These are phyloP conservation scores for Saccharomycopsis sp. DNA, from an alignment of 805 yeast genomes.

Conservation along the genomic window DNA sequence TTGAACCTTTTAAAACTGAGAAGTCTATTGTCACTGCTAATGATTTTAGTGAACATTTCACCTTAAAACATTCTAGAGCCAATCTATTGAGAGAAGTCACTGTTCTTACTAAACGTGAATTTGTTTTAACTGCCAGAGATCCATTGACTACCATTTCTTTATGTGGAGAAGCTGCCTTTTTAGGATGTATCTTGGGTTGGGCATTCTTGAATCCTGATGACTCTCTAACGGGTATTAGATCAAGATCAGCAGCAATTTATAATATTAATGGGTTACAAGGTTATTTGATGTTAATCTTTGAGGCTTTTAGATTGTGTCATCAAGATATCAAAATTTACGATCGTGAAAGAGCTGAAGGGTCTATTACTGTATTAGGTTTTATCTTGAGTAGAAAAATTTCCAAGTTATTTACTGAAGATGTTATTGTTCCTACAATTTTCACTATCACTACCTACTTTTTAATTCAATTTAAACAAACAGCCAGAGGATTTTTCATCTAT, in stretches of 20 bases:
- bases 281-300: conserved; percentile 45
- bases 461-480: conserved; percentile 53
- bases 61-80: conserved; percentile 21
- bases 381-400: conserved; percentile 55
- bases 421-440: conserved; percentile 49
- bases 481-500: conserved; percentile 48
- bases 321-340: conserved; percentile 46
- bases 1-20: too few species aligned
- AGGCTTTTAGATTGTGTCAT: conserved; percentile 45
- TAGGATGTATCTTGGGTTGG: conserved; percentile 68
- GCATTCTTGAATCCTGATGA: conserved; percentile 56
- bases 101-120: conserved; percentile 35
- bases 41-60: too few species aligned
- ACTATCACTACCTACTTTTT: conserved; percentile 60
- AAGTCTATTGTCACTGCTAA: conserved; percentile 27
- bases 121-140: conserved; percentile 40
- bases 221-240: conserved; percentile 53
- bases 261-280: conserved; percentile 43
- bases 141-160: conserved; percentile 36
- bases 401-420: conserved; percentile 58
- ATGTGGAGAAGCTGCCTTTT: conserved; percentile 35
- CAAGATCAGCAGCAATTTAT: conserved; percentile 43
- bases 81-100: conserved; percentile 33
- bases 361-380: conserved; percentile 58
- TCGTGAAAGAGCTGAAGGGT: conserved; percentile 62